Conservation (phyloP, 2,329 filamentous ascomycete species). For the Alternaria angustiovoidea region DNA sequence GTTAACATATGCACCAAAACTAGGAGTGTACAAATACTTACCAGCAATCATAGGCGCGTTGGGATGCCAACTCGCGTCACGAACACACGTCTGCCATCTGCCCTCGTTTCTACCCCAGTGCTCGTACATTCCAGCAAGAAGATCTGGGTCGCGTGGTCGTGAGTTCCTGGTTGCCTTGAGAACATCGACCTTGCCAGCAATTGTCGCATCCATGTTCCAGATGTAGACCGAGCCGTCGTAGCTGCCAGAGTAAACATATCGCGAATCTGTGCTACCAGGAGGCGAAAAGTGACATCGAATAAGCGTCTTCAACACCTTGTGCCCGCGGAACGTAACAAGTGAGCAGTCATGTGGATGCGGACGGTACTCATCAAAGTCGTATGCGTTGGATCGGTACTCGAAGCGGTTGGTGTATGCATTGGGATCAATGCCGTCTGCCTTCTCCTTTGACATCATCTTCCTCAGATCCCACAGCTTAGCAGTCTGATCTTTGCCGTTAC, state of each 20-base stretch:
- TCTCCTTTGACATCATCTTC: slow-evolving; percentile 80
- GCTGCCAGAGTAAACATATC: slow-evolving; percentile 93
- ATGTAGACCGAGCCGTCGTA: slow-evolving; percentile 89
- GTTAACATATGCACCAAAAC: slow-evolving; percentile 21
- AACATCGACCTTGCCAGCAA: slow-evolving; percentile 81
- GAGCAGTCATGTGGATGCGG: slow-evolving; percentile 87
- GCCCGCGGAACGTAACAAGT: slow-evolving; percentile 90
- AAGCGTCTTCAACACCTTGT: slow-evolving; percentile 85
- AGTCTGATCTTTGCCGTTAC: slow-evolving; percentile 94
- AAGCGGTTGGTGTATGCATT: slow-evolving; percentile 69
- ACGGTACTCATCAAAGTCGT: slow-evolving; percentile 71
- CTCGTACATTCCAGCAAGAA: slow-evolving; percentile 65
- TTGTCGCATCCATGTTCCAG: slow-evolving; percentile 91
- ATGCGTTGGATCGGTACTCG: slow-evolving; percentile 76
- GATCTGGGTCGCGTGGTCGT: slow-evolving; percentile 63
- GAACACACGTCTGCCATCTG: slow-evolving; percentile 78
- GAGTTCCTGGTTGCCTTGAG: slow-evolving; percentile 71
- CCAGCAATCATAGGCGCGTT: slow-evolving; percentile 79
- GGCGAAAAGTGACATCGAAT: slow-evolving; percentile 97
- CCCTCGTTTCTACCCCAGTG: slow-evolving; percentile 63
- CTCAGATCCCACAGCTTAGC: slow-evolving; percentile 97
- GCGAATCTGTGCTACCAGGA: slow-evolving; percentile 80
- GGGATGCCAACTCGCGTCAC: slow-evolving; percentile 92
- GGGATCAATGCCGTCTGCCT: slow-evolving; percentile 66
- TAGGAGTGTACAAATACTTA: slow-evolving; percentile 46